Evolutionary conservation across 2,329 filamentous ascomycete genomes (phyloP).

Genomic region (Hawksworthiomyces lignivorus): DNA sequence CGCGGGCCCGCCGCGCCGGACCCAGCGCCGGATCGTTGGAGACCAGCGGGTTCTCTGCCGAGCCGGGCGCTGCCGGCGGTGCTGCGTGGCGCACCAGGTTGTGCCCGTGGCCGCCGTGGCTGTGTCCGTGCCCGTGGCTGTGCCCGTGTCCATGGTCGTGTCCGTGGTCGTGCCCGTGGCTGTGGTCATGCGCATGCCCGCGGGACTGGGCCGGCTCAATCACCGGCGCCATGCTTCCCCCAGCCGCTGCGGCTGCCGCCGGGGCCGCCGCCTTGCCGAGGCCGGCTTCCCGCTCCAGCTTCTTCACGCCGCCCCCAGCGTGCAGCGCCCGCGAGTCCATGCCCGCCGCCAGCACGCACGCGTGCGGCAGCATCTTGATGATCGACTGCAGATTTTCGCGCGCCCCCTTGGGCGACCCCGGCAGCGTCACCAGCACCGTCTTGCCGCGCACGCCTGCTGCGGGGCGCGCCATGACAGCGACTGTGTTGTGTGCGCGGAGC

Average conservation of each 20-base stretch:
- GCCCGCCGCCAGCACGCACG: conserved; percentile 83
- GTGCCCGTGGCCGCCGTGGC: conserved; percentile 50
- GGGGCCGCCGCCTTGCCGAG: too few species aligned
- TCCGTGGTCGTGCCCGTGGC: conserved; percentile 39
- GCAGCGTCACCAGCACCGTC: conserved; percentile 78
- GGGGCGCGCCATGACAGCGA: conserved; percentile 93
- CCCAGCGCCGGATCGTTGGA: conserved; percentile 56
- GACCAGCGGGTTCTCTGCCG: conserved; percentile 27
- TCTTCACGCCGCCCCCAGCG: conserved; percentile 72
- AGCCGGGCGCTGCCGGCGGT: conserved; percentile 43
- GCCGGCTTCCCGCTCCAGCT: conserved; percentile 77
- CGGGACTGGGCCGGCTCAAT: conserved; percentile 19
- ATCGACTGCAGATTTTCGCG: conserved; percentile 87
- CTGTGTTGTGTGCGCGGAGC: too few species aligned
- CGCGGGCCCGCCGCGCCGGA: conserved; percentile 65
- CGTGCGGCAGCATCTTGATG: conserved; percentile 85
- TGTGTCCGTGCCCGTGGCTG: conserved; percentile 45
- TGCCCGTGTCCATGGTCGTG: conserved; percentile 42
- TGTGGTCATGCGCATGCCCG: conserved; percentile 36
- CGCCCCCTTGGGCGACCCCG: conserved; percentile 91
- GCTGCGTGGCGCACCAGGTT: conserved; percentile 67
- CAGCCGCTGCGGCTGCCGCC: conserved; percentile 21
- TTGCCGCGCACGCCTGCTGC: conserved; percentile 80
- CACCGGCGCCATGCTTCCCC: too few species aligned
- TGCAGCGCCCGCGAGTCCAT: conserved; percentile 75